Evolutionary conservation across 768 basidiomycete species (phyloP).

Genomic region (Hemileccinum rubropunctum): DNA sequence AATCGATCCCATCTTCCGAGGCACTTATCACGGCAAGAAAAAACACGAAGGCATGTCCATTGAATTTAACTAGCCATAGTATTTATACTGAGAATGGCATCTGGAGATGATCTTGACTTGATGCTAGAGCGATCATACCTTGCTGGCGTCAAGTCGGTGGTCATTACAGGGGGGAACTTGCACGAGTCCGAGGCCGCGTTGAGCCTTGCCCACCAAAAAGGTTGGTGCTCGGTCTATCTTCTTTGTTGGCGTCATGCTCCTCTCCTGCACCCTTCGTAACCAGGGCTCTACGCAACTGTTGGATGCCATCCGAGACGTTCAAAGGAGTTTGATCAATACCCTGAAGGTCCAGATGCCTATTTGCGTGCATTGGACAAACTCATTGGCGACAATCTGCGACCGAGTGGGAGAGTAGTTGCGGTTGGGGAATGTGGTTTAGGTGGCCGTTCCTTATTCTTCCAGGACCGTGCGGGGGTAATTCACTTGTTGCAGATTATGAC

Average conservation of each 20-base stretch:
- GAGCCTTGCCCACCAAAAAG: constrained; percentile 54
- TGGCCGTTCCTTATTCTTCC: constrained; percentile 21
- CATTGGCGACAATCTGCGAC: constrained; percentile 45
- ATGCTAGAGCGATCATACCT: constrained; percentile 53
- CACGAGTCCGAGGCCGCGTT: constrained; percentile 60
- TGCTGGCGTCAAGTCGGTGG: constrained; percentile 66
- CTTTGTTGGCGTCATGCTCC: neutral
- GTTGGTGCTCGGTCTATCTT: constrained; percentile 30
- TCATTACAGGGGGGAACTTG: constrained; percentile 75
- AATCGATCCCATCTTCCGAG: constrained; percentile 57
- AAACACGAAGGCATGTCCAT: constrained; percentile 46
- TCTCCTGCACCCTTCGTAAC: neutral
- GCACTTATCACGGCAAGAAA: constrained; percentile 44
- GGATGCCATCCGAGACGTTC: constrained; percentile 82
- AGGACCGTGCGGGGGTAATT: neutral
- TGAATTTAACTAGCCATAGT: neutral
- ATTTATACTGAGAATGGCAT: neutral
- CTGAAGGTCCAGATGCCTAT: constrained; percentile 59
- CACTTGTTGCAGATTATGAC: constrained; percentile 60
- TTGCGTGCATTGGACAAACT: constrained; percentile 55
- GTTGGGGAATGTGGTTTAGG: constrained; percentile 82
- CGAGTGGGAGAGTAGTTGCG: constrained; percentile 61
- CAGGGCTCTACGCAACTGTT: constrained; percentile 68
- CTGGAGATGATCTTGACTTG: constrained; percentile 57
- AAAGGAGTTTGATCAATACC: constrained; percentile 58